Conservation (phyloP, 73 alveolate genomes). For the Breviolum minutum region DNA sequence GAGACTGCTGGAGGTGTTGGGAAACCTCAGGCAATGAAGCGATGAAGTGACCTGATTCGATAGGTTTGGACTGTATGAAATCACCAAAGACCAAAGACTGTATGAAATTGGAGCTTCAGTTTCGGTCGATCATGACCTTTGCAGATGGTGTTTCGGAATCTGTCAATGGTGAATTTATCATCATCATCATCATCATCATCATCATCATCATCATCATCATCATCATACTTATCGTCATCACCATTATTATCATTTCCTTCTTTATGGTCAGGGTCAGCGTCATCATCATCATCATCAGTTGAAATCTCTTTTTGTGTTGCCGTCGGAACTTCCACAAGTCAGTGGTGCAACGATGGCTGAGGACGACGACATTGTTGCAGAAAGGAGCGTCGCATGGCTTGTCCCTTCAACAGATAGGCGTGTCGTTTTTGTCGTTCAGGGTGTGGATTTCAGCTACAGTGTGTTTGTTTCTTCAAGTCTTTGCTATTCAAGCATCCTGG, state of each 20-base stretch:
- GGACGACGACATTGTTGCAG: slow-evolving; percentile 55
- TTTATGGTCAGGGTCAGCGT: neutral
- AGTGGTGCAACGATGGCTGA: neutral
- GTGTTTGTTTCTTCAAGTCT: no score
- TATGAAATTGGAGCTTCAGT: no score
- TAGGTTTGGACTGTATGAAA: neutral
- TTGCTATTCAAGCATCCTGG: no score
- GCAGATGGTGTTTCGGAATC: neutral
- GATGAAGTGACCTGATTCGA: neutral
- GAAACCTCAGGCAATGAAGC: slow-evolving; percentile 9
- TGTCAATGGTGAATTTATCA: neutral
- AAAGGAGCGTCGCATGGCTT: slow-evolving; percentile 60
- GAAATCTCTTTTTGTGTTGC: no score
- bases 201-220: neutral
- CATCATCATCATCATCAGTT: no score
- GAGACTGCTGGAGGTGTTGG: slow-evolving; percentile 38
- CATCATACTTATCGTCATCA: neutral
- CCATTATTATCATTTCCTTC: no score
- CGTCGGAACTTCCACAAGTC: neutral
- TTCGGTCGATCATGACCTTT: neutral
- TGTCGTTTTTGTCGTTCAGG: neutral
- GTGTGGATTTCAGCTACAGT: neutral
- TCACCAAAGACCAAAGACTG: neutral
- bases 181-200: neutral
- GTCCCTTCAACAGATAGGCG: slow-evolving; percentile 61